Evolutionary conservation across 108 stramenopile genomes (phyloP).

Genomic region (Nitzschia putrida): DNA sequence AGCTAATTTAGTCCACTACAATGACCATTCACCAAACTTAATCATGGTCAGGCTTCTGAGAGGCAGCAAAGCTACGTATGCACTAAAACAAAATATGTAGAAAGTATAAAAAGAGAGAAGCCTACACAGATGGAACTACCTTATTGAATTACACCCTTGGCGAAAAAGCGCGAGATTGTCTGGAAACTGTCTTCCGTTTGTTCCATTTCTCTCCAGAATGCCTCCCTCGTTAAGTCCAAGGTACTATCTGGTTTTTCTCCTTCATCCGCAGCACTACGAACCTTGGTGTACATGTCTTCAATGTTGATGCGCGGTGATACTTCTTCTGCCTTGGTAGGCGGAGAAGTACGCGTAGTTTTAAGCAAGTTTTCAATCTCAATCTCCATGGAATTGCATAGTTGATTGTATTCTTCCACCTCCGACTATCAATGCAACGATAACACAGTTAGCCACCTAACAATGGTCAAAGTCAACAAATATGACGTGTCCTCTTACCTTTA

Average conservation of each 20-base stretch:
- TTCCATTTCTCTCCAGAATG: constrained; percentile 86
- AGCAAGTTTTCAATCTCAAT: constrained; percentile 66
- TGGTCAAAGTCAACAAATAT: background rate
- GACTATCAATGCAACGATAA: constrained; percentile 13
- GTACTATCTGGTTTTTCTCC: constrained; percentile 27
- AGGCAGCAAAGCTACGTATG: too few species aligned
- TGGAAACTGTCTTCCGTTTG: constrained; percentile 75
- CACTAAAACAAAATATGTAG: too few species aligned
- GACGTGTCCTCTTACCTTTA: constrained; percentile 38
- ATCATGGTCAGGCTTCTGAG: too few species aligned
- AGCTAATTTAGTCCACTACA: too few species aligned
- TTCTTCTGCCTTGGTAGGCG: constrained; percentile 17
- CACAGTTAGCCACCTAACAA: constrained; percentile 5
- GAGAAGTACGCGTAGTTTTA: constrained; percentile 18
- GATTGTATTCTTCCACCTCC: constrained; percentile 76
- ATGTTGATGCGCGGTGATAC: constrained; percentile 52
- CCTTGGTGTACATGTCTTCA: constrained; percentile 72
- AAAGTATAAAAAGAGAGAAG: too few species aligned
- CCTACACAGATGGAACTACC: too few species aligned
- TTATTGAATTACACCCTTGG: constrained; percentile 64
- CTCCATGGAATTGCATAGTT: constrained; percentile 80
- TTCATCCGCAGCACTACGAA: constrained; percentile 42
- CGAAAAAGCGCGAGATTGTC: constrained; percentile 67
- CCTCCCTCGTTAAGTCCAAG: constrained; percentile 52
- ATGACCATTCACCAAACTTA: too few species aligned